These are phyloP conservation scores for Tulasnella sp. DNA, from an alignment of 768 basidiomycete genomes.

Conservation along the genomic window DNA sequence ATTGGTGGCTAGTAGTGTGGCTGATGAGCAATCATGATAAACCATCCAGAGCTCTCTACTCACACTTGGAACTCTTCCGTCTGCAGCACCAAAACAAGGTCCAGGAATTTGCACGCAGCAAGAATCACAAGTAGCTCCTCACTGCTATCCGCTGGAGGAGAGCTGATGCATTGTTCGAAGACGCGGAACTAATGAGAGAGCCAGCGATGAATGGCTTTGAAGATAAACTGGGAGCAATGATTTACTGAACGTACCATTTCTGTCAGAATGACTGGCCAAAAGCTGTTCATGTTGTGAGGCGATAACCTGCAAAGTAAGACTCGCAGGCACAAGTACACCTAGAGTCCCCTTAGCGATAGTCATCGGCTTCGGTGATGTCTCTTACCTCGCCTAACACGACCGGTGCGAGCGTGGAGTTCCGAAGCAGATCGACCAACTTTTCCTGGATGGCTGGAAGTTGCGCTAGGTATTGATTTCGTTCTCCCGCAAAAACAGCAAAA, in stretches of 20 bases:
- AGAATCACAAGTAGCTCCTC: constrained; percentile 76
- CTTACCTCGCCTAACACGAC: constrained; percentile 81
- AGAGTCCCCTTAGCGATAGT: neutral
- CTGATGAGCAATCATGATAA: neutral
- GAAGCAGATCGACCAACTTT: constrained; percentile 85
- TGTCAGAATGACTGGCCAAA: constrained; percentile 92
- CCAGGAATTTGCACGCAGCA: constrained; percentile 87
- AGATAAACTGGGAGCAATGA: neutral
- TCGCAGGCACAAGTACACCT: constrained; percentile 76
- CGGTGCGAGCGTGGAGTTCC: constrained; percentile 60
- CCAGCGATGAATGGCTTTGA: neutral
- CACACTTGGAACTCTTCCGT: constrained; percentile 98
- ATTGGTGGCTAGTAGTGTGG: constrained; percentile 57
- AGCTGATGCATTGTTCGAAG: constrained; percentile 67
- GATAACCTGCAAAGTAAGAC: constrained; percentile 85
- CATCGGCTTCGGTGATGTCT: neutral
- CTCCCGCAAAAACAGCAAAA: constrained; percentile 73
- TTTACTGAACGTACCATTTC: constrained; percentile 55
- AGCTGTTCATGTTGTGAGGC: constrained; percentile 81
- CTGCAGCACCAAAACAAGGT: constrained; percentile 83
- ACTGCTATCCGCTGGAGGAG: constrained; percentile 66
- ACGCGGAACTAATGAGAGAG: constrained; percentile 58
- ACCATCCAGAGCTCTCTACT: neutral
- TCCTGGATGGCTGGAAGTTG: constrained; percentile 94
- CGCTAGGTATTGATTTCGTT: constrained; percentile 82